Conservation (phyloP, 805 yeast genomes). For the Candida gorgasii region DNA sequence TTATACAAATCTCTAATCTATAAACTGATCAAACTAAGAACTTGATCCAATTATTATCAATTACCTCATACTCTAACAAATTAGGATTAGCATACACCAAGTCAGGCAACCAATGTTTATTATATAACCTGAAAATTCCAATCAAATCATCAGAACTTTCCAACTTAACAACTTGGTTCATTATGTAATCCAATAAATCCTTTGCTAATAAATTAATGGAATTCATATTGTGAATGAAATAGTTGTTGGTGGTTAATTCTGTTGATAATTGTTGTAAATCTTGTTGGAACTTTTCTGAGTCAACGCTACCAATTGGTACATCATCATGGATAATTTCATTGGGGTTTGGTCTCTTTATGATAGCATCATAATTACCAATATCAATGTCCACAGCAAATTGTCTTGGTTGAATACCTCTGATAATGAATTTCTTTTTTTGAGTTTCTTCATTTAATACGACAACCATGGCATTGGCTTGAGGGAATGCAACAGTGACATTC, state of each 20-base stretch:
- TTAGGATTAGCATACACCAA: conserved; percentile 43
- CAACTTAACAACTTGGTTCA: conserved; percentile 26
- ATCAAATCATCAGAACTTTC: conserved; percentile 23
- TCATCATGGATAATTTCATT: conserved; percentile 9
- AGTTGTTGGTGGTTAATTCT: conserved; percentile 15
- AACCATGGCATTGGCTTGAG: conserved; percentile 91
- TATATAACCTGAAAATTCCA: conserved; percentile 36
- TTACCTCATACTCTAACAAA: conserved; percentile 33
- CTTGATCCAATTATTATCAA: conserved; percentile 38
- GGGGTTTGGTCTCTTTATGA: conserved; percentile 23
- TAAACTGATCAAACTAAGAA: conserved; percentile 29
- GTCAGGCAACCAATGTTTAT: conserved; percentile 41
- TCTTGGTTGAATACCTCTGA: conserved; percentile 93
- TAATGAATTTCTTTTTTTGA: conserved; percentile 78
- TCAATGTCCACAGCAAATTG: conserved; percentile 51
- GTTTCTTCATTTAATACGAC: conserved; percentile 52
- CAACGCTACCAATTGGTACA: conserved; percentile 38
- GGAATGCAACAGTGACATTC: conserved; percentile 87
- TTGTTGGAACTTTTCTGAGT: conserved; percentile 30
- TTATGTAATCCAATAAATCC: conserved; percentile 35
- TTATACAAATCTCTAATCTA: conserved; percentile 2
- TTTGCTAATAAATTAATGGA: conserved; percentile 31
- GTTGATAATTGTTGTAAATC: conserved; percentile 18
- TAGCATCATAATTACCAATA: conserved; percentile 45
- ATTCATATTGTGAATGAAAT: conserved; percentile 18